phyloP scores from a whole-genome alignment of 345 rosid species.

The Cardiospermum halicacabum region DNA sequence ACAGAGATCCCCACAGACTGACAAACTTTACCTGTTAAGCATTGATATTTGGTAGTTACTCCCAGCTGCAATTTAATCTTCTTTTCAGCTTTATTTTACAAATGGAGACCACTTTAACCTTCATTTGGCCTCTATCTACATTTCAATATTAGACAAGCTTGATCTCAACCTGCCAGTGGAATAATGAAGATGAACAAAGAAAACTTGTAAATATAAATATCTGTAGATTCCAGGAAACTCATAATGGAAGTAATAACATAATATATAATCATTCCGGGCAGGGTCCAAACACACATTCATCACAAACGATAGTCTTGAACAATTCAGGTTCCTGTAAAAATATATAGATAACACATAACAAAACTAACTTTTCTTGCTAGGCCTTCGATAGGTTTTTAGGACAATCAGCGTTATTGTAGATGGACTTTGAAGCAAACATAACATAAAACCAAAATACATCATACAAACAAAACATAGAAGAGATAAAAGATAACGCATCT shows the following conservation, averaged over 20 bases:
- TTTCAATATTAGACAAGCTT: no score
- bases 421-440: conserved; percentile 10
- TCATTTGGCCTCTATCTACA: no score
- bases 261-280: not conserved
- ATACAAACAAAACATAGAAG: conserved; percentile 13
- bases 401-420: conserved; percentile 13
- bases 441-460: conserved; percentile 8
- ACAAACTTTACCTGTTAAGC: not conserved
- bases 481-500: conserved; percentile 5
- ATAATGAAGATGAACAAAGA: no score
- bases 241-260: not conserved
- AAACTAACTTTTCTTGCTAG: conserved; percentile 6
- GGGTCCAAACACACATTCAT: conserved; percentile 1
- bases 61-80: no score
- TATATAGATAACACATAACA: conserved; percentile 11
- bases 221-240: no score
- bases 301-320: not conserved
- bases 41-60: no score
- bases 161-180: no score
- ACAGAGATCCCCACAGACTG: not conserved
- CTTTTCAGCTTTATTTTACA: no score
- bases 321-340: conserved; percentile 5
- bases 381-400: conserved; percentile 2
- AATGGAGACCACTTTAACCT: no score
- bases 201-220: no score